Conservation (phyloP, 164 flowering plant species). For the Tetrastigma voinierianum region DNA sequence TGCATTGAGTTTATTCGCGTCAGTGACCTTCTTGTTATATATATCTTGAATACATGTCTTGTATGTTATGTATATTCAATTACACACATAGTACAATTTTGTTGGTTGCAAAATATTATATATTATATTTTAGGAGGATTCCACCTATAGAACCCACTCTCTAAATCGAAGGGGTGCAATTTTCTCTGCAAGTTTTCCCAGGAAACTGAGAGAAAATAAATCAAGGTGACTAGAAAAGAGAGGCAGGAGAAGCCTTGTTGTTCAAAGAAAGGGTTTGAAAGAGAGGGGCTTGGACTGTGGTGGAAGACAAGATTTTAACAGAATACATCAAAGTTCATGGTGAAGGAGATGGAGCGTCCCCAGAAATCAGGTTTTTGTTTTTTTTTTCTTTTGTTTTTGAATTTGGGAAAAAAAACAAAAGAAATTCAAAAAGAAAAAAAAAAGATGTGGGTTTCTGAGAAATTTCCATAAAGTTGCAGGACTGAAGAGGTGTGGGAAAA, state of each 20-base stretch:
- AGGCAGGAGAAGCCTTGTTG: slow-evolving; percentile 43
- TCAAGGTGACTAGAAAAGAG: slow-evolving; percentile 3
- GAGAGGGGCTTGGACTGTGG: slow-evolving; percentile 40
- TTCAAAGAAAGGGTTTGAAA: slow-evolving; percentile 32
- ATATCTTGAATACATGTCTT: no score
- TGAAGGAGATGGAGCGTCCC: slow-evolving; percentile 40
- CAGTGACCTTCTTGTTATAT: no score
- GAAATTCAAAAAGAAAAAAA: background rate
- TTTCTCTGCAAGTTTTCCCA: no score
- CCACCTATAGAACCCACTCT: no score
- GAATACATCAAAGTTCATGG: slow-evolving; percentile 32
- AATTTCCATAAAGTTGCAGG: slow-evolving; percentile 14
- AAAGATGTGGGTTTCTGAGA: no score
- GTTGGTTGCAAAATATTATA: no score
- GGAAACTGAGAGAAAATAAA: background rate
- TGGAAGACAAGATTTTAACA: slow-evolving; percentile 34
- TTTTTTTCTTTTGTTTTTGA: background rate
- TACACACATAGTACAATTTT: background rate
- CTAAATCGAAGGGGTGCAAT: no score
- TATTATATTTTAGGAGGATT: no score
- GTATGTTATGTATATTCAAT: background rate
- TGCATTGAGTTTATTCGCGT: no score
- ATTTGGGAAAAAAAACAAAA: background rate
- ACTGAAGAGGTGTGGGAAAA: slow-evolving; percentile 35
- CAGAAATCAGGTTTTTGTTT: slow-evolving; percentile 31